Evolutionary conservation across 2,329 filamentous ascomycete species (phyloP).

Genomic region (Ampelomyces quisqualis): DNA sequence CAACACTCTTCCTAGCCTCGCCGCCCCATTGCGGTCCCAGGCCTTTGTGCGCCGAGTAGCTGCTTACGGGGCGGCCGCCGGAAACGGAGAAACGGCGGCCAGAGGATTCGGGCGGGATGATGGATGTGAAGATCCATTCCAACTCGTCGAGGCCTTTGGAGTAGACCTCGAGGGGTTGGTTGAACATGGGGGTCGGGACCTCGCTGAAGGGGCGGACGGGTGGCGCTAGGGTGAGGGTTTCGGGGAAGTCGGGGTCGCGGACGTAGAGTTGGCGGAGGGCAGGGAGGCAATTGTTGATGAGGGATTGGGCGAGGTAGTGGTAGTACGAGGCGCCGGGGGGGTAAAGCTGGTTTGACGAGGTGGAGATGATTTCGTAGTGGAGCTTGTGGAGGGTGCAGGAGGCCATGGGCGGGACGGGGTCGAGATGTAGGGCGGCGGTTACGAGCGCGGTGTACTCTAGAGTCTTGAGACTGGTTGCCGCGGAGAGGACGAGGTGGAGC

Average conservation of each 20-base stretch:
- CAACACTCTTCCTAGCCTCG: constrained; percentile 60
- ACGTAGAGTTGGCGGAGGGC: constrained; percentile 78
- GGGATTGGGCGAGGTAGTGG: constrained; percentile 78
- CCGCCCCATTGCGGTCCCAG: constrained; percentile 60
- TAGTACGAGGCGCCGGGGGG: constrained; percentile 67
- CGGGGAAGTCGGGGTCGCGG: constrained; percentile 78
- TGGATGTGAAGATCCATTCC: constrained; percentile 67
- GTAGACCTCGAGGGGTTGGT: constrained; percentile 62
- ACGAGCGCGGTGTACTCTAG: constrained; percentile 61
- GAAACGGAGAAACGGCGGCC: constrained; percentile 44
- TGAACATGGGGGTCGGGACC: constrained; percentile 46
- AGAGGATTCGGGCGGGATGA: constrained; percentile 53
- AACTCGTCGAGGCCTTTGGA: constrained; percentile 67
- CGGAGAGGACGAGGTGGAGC: constrained; percentile 62
- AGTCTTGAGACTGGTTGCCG: constrained; percentile 59
- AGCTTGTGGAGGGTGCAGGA: constrained; percentile 71
- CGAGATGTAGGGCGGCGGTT: constrained; percentile 57
- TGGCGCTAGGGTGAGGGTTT: constrained; percentile 72
- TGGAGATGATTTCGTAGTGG: constrained; percentile 77
- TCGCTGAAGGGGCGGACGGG: constrained; percentile 58
- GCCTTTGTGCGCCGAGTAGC: constrained; percentile 49
- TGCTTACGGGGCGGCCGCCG: constrained; percentile 48
- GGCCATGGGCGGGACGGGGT: constrained; percentile 62
- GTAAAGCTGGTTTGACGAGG: constrained; percentile 57
- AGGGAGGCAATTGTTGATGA: constrained; percentile 74